phyloP scores from a whole-genome alignment of 495 filamentous ascomycete species.

The Hypomontagnella submonticulosa region DNA sequence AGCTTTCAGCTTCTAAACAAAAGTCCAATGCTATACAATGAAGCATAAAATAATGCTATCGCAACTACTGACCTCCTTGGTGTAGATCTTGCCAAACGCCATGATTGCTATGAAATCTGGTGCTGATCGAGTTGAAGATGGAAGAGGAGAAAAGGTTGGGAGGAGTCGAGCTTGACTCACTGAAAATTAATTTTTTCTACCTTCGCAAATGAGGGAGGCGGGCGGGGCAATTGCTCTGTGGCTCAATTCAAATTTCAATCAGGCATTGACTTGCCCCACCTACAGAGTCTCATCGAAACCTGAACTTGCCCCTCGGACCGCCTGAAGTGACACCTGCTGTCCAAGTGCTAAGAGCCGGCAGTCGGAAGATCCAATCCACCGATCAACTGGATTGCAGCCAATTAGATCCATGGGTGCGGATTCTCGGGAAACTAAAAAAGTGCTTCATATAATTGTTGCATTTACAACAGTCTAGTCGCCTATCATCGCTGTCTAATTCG shows the following conservation, averaged over 20 bases:
- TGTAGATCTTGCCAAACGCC: constrained; percentile 99
- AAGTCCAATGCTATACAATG: constrained; percentile 7
- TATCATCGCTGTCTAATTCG: constrained; percentile 3
- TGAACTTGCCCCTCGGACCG: constrained; percentile 12
- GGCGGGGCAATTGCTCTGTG: constrained; percentile 45
- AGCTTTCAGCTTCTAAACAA: constrained; percentile 42
- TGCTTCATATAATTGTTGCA: constrained; percentile 15
- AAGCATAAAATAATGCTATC: constrained; percentile 3
- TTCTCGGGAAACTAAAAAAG: constrained; percentile 32
- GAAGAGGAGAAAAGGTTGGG: constrained; percentile 43
- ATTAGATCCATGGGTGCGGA: background rate
- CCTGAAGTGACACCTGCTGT: no score
- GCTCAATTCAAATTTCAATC: constrained; percentile 40
- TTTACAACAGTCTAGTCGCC: background rate
- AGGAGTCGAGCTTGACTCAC: constrained; percentile 42
- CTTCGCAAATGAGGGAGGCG: constrained; percentile 40
- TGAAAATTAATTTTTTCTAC: constrained; percentile 41
- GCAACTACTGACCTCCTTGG: constrained; percentile 73
- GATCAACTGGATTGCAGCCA: constrained; percentile 23
- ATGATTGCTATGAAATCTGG: constrained; percentile 57
- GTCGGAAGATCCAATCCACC: constrained; percentile 36
- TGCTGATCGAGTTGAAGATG: constrained; percentile 51
- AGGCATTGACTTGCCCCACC: constrained; percentile 34
- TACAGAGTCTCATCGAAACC: constrained; percentile 19
- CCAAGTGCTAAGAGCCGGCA: constrained; percentile 1